Evolutionary conservation across 2,329 filamentous ascomycete genomes (phyloP).

Genomic region (Colletotrichum horii): DNA sequence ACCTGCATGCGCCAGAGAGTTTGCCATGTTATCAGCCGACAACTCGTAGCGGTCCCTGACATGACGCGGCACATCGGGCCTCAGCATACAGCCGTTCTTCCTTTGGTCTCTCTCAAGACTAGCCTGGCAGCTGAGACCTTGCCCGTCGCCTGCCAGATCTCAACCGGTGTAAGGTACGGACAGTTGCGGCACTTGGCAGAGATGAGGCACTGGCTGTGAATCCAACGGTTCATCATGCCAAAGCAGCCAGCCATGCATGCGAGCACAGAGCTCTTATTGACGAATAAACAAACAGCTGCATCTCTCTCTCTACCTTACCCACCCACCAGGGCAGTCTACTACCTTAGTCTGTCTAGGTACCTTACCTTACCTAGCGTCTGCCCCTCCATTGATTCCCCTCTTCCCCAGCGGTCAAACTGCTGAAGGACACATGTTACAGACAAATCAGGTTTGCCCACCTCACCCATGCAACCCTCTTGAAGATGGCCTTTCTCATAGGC

Average conservation of each 20-base stretch:
- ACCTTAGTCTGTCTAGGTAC: no score
- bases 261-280: background rate
- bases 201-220: background rate
- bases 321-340: no score
- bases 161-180: background rate
- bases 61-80: background rate
- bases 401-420: background rate
- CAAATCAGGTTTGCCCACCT: slow-evolving; percentile 1
- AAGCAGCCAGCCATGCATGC: background rate
- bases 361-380: background rate
- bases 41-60: background rate
- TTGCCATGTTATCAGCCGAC: background rate
- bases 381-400: background rate
- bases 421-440: background rate
- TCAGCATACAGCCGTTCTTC: background rate
- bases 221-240: background rate
- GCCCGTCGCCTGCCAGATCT: background rate
- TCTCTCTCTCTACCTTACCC: no score
- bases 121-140: background rate
- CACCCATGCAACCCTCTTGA: background rate
- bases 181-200: background rate
- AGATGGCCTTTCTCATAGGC: background rate
- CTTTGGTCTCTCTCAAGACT: background rate
- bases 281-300: background rate
- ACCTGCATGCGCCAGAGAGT: background rate